A percentile compares a stretch with the other conserved stretches of the same genome.
These are phyloP conservation scores for Psilocybe tampanensis DNA, from an alignment of 768 basidiomycete genomes.

Conservation along the genomic window DNA sequence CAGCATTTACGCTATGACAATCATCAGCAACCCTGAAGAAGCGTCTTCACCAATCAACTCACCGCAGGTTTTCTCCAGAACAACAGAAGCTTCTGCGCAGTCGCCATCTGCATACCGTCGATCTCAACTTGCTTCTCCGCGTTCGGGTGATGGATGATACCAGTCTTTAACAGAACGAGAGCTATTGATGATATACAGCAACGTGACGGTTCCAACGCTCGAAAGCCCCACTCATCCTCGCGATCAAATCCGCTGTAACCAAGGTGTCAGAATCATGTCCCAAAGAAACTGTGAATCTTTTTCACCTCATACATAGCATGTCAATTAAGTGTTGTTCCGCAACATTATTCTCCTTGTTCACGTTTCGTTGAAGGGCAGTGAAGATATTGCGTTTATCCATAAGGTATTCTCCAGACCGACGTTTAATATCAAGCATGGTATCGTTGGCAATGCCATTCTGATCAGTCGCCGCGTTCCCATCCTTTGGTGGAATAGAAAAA, in stretches of 20 bases:
- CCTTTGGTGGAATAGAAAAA: constrained; percentile 89
- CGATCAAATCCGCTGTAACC: constrained; percentile 86
- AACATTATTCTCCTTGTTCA: constrained; percentile 98
- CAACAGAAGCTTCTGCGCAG: constrained; percentile 92
- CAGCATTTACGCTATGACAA: constrained; percentile 88
- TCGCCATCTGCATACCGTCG: constrained; percentile 93
- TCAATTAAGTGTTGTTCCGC: constrained; percentile 99
- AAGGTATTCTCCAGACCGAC: constrained; percentile 83
- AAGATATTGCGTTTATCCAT: constrained; percentile 93
- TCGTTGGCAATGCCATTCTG: constrained; percentile 81
- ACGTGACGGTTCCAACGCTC: constrained; percentile 92
- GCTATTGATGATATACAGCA: constrained; percentile 99
- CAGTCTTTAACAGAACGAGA: constrained; percentile 95
- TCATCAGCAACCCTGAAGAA: constrained; percentile 11
- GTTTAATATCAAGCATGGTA: constrained; percentile 77
- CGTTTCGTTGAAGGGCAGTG: constrained; percentile 96
- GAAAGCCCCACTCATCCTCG: constrained; percentile 98
- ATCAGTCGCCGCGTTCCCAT: constrained; percentile 64
- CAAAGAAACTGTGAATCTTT: constrained; percentile 3
- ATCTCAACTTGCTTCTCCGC: constrained; percentile 77
- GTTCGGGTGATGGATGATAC: constrained; percentile 78
- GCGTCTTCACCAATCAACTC: constrained; percentile 36
- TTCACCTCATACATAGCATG: constrained; percentile 99
- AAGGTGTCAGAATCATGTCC: constrained; percentile 7
- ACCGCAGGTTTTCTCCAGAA: constrained; percentile 99